Conservation (phyloP, 2,329 filamentous ascomycete species). For the Colletotrichum somersetense region DNA sequence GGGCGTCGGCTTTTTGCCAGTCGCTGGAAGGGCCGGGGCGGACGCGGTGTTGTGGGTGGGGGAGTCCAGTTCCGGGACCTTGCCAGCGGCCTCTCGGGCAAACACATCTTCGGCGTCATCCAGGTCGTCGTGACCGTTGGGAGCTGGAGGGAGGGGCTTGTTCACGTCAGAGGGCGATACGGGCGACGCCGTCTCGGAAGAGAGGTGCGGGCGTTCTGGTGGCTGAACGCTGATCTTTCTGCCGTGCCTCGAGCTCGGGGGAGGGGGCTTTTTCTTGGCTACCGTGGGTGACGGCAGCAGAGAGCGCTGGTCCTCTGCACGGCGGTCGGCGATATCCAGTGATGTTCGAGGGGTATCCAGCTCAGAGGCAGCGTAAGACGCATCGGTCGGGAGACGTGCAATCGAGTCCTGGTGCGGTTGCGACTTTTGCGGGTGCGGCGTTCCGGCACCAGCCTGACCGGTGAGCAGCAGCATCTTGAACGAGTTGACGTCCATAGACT, state of each 20-base stretch:
- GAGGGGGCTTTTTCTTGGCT: constrained; percentile 78
- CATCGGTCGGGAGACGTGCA: constrained; percentile 52
- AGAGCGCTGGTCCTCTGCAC: constrained; percentile 60
- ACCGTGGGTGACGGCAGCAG: constrained; percentile 51
- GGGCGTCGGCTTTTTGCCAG: constrained; percentile 59
- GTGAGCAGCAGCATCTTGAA: constrained; percentile 84
- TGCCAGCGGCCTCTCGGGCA: constrained; percentile 66
- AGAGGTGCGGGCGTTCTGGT: constrained; percentile 38
- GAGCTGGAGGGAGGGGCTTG: constrained; percentile 72
- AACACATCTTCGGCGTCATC: constrained; percentile 65
- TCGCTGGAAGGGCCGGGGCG: constrained; percentile 55
- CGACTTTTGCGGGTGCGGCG: constrained; percentile 41
- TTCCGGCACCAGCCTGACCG: constrained; percentile 63
- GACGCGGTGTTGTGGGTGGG: constrained; percentile 42
- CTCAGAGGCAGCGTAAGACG: constrained; percentile 4
- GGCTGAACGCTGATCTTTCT: constrained; percentile 73
- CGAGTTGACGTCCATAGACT: constrained; percentile 79
- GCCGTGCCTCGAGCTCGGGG: constrained; percentile 80
- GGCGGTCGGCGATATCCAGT: constrained; percentile 67
- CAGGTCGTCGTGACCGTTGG: constrained; percentile 58
- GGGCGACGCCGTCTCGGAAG: constrained; percentile 44
- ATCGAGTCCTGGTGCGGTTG: constrained; percentile 61
- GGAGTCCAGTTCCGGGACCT: constrained; percentile 58
- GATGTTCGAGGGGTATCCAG: constrained; percentile 69
- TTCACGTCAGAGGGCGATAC: constrained; percentile 64